Evolutionary conservation across 345 rosid species (phyloP).

Genomic region (Ailanthus altissimus): DNA sequence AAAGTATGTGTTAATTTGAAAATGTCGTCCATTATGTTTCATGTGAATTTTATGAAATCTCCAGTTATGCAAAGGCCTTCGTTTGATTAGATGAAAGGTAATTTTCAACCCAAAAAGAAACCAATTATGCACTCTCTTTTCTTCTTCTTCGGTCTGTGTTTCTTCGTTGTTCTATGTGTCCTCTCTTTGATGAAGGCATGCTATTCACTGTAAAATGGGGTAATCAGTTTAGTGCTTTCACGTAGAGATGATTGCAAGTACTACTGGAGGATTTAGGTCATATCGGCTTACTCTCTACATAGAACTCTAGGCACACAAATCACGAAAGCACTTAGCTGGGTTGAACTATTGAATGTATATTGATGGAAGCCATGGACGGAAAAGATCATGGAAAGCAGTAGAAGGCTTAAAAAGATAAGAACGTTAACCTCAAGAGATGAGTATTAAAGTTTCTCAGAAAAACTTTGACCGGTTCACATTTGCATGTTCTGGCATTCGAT

Average conservation of each 20-base stretch:
- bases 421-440: background rate
- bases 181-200: background rate
- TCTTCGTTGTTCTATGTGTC: background rate
- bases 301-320: background rate
- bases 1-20: background rate
- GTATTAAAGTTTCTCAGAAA: too few relatives aligned
- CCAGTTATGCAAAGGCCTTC: background rate
- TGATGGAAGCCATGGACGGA: background rate
- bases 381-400: background rate
- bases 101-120: background rate
- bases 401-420: background rate
- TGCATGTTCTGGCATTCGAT: background rate
- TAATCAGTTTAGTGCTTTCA: background rate
- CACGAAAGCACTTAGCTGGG: background rate
- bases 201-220: background rate
- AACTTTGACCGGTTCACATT: background rate
- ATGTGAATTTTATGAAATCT: background rate
- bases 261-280: background rate
- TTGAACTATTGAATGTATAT: background rate
- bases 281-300: background rate
- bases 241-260: background rate
- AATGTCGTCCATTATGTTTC: background rate
- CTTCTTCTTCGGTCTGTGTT: background rate
- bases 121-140: background rate
- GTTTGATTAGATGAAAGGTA: background rate